These are phyloP conservation scores for Paraphoma chrysanthemicola DNA, from an alignment of 2,329 filamentous ascomycete species.

Conservation along the genomic window DNA sequence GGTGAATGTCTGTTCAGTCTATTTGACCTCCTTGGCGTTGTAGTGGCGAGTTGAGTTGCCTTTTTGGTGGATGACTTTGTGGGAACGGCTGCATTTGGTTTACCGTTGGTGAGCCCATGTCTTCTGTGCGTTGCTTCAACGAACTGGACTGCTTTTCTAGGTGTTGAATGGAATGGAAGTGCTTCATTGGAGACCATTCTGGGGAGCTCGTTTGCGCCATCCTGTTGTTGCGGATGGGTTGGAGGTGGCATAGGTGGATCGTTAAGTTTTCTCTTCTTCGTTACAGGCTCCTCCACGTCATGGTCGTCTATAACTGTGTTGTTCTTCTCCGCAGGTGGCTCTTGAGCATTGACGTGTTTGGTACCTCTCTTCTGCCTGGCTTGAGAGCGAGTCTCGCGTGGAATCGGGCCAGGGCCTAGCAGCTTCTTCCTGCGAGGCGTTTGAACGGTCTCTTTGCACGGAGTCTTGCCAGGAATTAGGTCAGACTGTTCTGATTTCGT, in stretches of 20 bases:
- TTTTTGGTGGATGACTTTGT: slow-evolving; percentile 1
- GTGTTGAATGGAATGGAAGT: slow-evolving; percentile 3
- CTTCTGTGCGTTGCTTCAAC: too few relatives aligned
- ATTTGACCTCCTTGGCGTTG: too few relatives aligned
- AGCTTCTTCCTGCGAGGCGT: slow-evolving; percentile 10
- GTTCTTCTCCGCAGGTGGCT: neutral
- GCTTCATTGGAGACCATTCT: too few relatives aligned
- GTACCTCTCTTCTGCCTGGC: neutral
- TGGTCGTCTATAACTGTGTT: neutral
- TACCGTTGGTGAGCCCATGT: too few relatives aligned
- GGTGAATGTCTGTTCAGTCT: too few relatives aligned
- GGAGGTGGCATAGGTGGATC: neutral
- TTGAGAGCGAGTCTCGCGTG: slow-evolving; percentile 16
- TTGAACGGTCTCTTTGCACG: too few relatives aligned
- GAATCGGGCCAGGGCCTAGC: neutral
- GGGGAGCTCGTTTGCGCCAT: too few relatives aligned
- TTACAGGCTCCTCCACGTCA: neutral
- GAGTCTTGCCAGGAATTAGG: too few relatives aligned
- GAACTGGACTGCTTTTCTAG: too few relatives aligned
- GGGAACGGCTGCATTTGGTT: neutral
- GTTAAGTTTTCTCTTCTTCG: slow-evolving; percentile 5
- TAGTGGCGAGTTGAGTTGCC: too few relatives aligned
- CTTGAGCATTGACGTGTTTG: slow-evolving; percentile 31
- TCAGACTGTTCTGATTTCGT: too few relatives aligned
- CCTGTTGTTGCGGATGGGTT: neutral